Evolutionary conservation across 1,139 yeast species (phyloP), one percentile per base, ranked within the genome.

Genomic region (Candida sanyaensis): DNA sequence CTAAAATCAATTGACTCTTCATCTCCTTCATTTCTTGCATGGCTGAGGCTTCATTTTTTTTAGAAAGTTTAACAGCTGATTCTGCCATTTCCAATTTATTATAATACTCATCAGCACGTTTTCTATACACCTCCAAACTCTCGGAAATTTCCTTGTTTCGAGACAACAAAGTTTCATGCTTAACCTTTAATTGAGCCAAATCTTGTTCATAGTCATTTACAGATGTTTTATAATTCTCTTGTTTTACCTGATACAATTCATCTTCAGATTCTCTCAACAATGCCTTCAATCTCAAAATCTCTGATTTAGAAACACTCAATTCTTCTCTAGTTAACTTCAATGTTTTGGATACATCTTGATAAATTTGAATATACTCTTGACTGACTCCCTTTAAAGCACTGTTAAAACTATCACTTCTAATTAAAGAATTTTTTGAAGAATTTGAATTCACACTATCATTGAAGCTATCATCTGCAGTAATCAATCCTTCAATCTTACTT

Each of bases 71-170:
- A 2, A 88, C 82, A 2, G 90, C 86, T 43, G 85, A 76, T 59
- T 92, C 97, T 0, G 96, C 93, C 50, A 82, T 78, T 58, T 90
- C 96, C 33, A 91, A 71, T 57, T 88, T 88, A 51, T 77, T 75
- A 57, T 79, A 83, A 59, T 89, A 88, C 55, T 86, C 89, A 42
- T 88, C 93, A 12, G 96, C 83, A 50, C 96, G 78, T 37, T 73
- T 69, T 59, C 83, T 86, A 65, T 87, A 90, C 34, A 88, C 70
- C 30, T 80, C 82, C 38, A 86, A 69, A 37, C 81, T 74, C 41
- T 78, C 76, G 1, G 69, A 63, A 31, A 87, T 65, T 24, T 87
- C 89, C 2, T 58, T 53, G 53, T 79, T 81, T 50, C 79, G 80
- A n/a, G 74, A 60, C 24, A 66, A 65, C 38, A 83, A 64, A 2